Evolutionary conservation across 805 yeast genomes (phyloP).

Genomic region (Barnettozyma sp.): DNA sequence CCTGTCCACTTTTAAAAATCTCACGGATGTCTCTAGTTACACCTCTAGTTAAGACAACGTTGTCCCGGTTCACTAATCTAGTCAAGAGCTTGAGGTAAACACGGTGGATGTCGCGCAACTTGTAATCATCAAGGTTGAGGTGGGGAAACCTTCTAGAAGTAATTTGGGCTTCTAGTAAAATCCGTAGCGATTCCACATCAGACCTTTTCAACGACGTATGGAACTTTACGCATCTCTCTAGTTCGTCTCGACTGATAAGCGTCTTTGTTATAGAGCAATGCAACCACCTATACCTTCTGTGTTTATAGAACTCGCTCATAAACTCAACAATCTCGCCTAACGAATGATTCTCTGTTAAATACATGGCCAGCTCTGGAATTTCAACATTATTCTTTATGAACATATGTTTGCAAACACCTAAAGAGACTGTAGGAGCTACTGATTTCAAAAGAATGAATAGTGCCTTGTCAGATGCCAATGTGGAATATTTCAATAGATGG

Average conservation of each 20-base stretch:
- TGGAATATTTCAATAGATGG: not conserved
- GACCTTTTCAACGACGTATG: not conserved
- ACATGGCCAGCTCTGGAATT: not conserved
- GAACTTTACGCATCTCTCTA: not conserved
- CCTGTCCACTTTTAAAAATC: slow-evolving; percentile 4
- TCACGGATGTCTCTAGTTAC: slow-evolving; percentile 3
- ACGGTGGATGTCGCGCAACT: not conserved
- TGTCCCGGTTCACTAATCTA: slow-evolving; percentile 2
- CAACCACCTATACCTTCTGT: slow-evolving; percentile 2
- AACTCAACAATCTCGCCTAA: not conserved
- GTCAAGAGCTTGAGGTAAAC: slow-evolving; percentile 1
- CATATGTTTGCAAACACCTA: not conserved
- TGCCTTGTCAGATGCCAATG: not conserved
- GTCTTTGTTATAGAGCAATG: not conserved
- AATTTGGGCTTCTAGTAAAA: slow-evolving; percentile 2
- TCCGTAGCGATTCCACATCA: not conserved
- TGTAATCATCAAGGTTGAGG: not conserved
- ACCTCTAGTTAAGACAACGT: slow-evolving; percentile 5
- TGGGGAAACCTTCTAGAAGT: not conserved
- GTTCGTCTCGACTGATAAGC: not conserved
- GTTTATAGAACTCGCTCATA: not conserved
- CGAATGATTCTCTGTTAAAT: not conserved
- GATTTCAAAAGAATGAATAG: not conserved
- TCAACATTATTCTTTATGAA: not conserved
- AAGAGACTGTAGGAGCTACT: not conserved